These are phyloP conservation scores for Nelumbo lutea DNA, from an alignment of 164 flowering plant genomes.

Conservation along the genomic window DNA sequence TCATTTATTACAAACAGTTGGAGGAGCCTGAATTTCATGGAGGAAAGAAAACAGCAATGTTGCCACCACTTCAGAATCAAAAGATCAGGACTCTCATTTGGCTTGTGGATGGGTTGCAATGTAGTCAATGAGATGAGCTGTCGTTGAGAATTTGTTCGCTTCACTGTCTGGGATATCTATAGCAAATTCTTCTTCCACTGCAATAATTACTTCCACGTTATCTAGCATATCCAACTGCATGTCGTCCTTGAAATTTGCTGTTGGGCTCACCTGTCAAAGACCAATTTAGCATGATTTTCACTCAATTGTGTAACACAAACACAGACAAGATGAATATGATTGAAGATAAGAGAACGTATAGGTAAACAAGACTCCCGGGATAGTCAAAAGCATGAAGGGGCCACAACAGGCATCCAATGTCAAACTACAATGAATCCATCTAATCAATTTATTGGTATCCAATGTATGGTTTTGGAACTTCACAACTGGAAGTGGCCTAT, in stretches of 20 bases:
- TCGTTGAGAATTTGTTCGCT: constrained; percentile 35
- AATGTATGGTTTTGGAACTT: too few relatives aligned
- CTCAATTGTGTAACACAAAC: neutral
- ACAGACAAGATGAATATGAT: neutral
- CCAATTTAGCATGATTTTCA: neutral
- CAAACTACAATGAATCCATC: too few relatives aligned
- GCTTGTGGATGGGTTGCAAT: constrained; percentile 38
- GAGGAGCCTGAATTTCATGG: constrained; percentile 1
- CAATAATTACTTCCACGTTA: constrained; percentile 35
- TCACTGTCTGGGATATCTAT: constrained; percentile 36
- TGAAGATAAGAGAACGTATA: neutral
- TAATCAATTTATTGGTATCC: too few relatives aligned
- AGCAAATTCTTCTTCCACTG: constrained; percentile 42
- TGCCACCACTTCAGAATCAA: constrained; percentile 1
- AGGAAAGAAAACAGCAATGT: neutral
- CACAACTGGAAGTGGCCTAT: too few relatives aligned
- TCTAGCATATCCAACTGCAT: constrained; percentile 40
- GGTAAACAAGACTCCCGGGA: too few relatives aligned
- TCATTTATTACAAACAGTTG: constrained; percentile 8
- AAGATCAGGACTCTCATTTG: constrained; percentile 23
- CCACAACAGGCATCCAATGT: too few relatives aligned
- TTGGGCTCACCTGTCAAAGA: constrained; percentile 32
- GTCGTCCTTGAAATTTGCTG: constrained; percentile 35
- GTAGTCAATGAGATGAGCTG: constrained; percentile 38
- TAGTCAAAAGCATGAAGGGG: too few relatives aligned